These are phyloP conservation scores for Extremus antarcticus DNA, from an alignment of 495 filamentous ascomycete species.

Conservation along the genomic window DNA sequence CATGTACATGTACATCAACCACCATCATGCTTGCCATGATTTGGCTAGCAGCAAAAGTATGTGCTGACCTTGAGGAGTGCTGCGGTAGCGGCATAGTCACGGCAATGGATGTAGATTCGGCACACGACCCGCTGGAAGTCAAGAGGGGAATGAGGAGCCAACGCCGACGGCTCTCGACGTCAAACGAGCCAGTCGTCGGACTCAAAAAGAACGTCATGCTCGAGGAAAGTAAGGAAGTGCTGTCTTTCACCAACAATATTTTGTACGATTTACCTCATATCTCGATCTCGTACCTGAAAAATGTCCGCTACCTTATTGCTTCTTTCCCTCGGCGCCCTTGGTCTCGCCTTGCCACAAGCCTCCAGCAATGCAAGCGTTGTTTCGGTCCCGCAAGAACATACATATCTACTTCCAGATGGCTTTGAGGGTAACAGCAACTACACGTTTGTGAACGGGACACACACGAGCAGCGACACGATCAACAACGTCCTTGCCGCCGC, in stretches of 20 bases:
- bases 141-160: neutral
- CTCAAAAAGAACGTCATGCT: too few species aligned
- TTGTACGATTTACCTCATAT: neutral
- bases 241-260: neutral
- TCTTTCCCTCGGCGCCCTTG: neutral
- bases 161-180: neutral
- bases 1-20: too few species aligned
- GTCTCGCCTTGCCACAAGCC: neutral
- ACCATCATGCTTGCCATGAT: too few species aligned
- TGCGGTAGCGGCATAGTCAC: too few species aligned
- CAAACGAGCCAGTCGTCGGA: too few species aligned
- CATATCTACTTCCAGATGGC: slow-evolving; percentile 2
- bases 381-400: slow-evolving; percentile 2
- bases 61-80: too few species aligned
- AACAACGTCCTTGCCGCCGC: neutral
- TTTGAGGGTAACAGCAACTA: neutral
- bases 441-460: slow-evolving; percentile 5
- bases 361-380: neutral
- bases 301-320: neutral
- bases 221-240: too few species aligned
- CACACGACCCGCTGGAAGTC: neutral
- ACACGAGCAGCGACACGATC: neutral
- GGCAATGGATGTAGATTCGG: too few species aligned
- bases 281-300: neutral
- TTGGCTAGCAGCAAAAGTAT: neutral